phyloP scores from a whole-genome alignment of 805 yeast species.

The Komagataella populi region DNA sequence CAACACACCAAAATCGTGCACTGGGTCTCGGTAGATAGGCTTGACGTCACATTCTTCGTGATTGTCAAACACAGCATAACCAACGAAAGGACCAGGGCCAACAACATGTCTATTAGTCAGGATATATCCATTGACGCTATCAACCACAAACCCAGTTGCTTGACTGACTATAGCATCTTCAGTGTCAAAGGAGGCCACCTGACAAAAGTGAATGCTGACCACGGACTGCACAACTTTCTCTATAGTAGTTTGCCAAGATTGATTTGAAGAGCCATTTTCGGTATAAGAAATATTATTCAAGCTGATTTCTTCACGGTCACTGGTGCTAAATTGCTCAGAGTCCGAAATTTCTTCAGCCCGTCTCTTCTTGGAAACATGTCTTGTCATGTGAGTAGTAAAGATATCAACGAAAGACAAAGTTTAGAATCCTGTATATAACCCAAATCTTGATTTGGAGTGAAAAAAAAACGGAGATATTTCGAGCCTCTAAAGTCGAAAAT shows the following conservation, averaged over 20 bases:
- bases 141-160: conserved; percentile 95
- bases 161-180: conserved; percentile 71
- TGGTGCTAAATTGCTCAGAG: not conserved
- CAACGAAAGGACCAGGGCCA: conserved; percentile 89
- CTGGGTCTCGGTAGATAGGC: conserved; percentile 86
- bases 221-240: conserved; percentile 73
- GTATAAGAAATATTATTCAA: not conserved
- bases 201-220: conserved; percentile 81
- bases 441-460: not conserved
- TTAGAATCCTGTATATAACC: not conserved
- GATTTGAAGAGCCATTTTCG: not conserved
- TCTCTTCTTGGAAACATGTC: not conserved
- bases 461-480: not conserved
- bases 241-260: conserved; percentile 72
- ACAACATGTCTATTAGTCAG: conserved; percentile 91
- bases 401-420: not conserved
- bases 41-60: conserved; percentile 85
- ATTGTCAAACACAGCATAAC: conserved; percentile 85
- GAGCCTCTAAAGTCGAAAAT: not conserved
- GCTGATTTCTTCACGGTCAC: conserved; percentile 16
- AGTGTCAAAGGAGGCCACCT: conserved; percentile 77
- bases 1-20: conserved; percentile 88
- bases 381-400: not conserved
- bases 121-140: conserved; percentile 66
- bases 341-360: not conserved